Conservation (phyloP, 768 basidiomycete species). For the Cantharellus cinnabarinus region DNA sequence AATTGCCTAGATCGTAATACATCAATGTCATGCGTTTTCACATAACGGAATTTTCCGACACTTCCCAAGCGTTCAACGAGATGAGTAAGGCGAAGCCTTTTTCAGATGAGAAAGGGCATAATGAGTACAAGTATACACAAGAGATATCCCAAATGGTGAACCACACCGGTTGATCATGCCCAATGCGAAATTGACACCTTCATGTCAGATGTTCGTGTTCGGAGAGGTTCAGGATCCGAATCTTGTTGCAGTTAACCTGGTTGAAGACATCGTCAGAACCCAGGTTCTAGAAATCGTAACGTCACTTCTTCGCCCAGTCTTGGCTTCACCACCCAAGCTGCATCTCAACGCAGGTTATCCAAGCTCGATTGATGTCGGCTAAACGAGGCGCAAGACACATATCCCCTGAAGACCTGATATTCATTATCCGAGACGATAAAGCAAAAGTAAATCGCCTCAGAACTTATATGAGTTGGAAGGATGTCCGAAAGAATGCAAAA, state of each 20-base stretch:
- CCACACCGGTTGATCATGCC: background rate
- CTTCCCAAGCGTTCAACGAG: background rate
- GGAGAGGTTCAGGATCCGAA: conserved; percentile 86
- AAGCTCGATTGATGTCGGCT: conserved; percentile 67
- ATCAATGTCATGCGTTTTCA: background rate
- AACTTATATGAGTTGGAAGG: conserved; percentile 93
- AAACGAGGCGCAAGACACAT: conserved; percentile 71
- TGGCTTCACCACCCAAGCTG: background rate
- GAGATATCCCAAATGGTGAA: conserved; percentile 89
- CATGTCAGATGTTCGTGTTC: conserved; percentile 82
- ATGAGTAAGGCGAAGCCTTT: conserved; percentile 10
- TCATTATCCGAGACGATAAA: conserved; percentile 83
- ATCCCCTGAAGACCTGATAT: conserved; percentile 87
- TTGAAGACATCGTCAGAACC: conserved; percentile 85
- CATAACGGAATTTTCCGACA: background rate
- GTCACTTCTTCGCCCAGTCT: background rate
- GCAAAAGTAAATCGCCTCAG: conserved; percentile 84
- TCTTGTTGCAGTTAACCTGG: conserved; percentile 69
- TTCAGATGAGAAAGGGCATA: conserved; percentile 4
- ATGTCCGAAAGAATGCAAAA: conserved; percentile 87
- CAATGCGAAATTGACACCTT: background rate
- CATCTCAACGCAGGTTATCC: conserved; percentile 36
- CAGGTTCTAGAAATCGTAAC: conserved; percentile 77
- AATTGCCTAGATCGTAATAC: too few species aligned
- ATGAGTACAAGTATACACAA: conserved; percentile 61